phyloP scores from a whole-genome alignment of 306 rosid genomes.

The Begonia masoniana region DNA sequence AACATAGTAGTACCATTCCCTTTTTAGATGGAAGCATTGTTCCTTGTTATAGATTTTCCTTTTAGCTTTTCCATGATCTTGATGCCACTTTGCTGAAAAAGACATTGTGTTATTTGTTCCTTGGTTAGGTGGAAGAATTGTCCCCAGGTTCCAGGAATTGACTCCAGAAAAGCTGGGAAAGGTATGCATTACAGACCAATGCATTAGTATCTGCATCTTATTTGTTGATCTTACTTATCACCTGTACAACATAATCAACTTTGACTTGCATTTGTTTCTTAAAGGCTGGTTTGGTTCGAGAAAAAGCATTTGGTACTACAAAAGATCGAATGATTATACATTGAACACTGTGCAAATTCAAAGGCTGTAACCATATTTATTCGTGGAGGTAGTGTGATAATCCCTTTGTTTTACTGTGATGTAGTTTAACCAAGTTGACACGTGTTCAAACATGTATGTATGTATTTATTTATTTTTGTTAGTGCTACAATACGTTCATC shows the following conservation, averaged over 20 bases:
- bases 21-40: slow-evolving; percentile 10
- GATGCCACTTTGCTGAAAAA: no score
- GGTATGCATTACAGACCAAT: slow-evolving; percentile 21
- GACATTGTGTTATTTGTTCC: no score
- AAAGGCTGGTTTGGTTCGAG: slow-evolving; percentile 94
- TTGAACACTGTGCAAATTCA: slow-evolving; percentile 97
- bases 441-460: no score
- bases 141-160: slow-evolving; percentile 95
- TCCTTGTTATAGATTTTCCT: no score
- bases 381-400: slow-evolving; percentile 58
- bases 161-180: slow-evolving; percentile 82
- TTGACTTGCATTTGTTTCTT: slow-evolving; percentile 3
- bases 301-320: slow-evolving; percentile 88
- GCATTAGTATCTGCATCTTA: not conserved
- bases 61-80: no score
- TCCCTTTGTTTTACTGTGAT: not conserved
- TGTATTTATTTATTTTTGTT: no score
- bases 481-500: no score
- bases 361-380: slow-evolving; percentile 83
- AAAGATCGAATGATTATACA: slow-evolving; percentile 93
- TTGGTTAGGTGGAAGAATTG: slow-evolving; percentile 75
- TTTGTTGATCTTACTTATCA: not conserved
- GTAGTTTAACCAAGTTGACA: not conserved
- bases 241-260: not conserved
- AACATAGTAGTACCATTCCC: slow-evolving; percentile 8